phyloP scores from a whole-genome alignment of 208 protist species.

The Spironucleus salmonicida region DNA sequence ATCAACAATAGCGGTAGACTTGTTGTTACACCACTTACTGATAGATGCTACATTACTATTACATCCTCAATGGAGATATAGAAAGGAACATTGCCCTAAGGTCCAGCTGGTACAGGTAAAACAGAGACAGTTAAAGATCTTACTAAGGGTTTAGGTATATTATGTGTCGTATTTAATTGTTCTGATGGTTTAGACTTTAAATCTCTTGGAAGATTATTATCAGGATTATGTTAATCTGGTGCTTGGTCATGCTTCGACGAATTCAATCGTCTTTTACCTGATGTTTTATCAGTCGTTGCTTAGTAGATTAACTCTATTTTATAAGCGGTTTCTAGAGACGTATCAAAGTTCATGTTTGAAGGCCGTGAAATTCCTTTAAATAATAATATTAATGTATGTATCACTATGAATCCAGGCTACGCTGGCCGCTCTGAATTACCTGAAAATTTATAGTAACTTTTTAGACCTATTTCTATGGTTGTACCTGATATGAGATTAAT shows the following conservation, averaged over 20 bases:
- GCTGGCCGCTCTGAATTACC: slow-evolving; percentile 80
- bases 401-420: slow-evolving; percentile 96
- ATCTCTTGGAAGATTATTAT: slow-evolving; percentile 76
- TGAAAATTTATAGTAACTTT: slow-evolving; percentile 86
- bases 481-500: slow-evolving; percentile 84
- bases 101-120: slow-evolving; percentile 89
- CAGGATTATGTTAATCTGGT: slow-evolving; percentile 82
- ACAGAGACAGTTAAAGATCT: slow-evolving; percentile 97
- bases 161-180: slow-evolving; percentile 93
- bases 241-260: slow-evolving; percentile 79
- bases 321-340: slow-evolving; percentile 73
- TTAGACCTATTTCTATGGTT: slow-evolving; percentile 85
- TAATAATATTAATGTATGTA: slow-evolving; percentile 75
- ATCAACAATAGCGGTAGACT: slow-evolving; percentile 80
- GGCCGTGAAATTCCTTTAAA: slow-evolving; percentile 77
- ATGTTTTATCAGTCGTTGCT: slow-evolving; percentile 93
- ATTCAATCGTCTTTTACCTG: slow-evolving; percentile 91
- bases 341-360: slow-evolving; percentile 68
- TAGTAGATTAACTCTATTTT: slow-evolving; percentile 82
- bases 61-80: slow-evolving; percentile 80
- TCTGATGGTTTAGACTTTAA: slow-evolving; percentile 85
- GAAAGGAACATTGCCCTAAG: slow-evolving; percentile 76
- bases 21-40: slow-evolving; percentile 87
- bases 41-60: slow-evolving; percentile 87
- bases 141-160: slow-evolving; percentile 79